Evolutionary conservation across 2,329 filamentous ascomycete species (phyloP), one percentile per base, ranked within the genome.

Genomic region (Zymoseptoria crescenta): DNA sequence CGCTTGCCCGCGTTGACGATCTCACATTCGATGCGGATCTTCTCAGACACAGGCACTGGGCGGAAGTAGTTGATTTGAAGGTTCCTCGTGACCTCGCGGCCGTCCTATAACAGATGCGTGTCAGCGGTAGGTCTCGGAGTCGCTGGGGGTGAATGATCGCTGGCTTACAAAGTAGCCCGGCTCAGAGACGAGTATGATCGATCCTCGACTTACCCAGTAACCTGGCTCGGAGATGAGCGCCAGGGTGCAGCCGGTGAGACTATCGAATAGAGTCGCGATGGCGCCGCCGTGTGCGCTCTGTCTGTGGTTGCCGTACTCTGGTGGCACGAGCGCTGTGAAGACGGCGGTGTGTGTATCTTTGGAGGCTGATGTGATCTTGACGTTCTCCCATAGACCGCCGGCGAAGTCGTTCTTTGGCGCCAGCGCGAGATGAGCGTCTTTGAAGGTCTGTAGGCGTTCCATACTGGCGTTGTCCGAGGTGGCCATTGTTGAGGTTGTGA

Each of bases 31-130:
- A 78, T 68, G 24, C 69, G 65, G 10, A 78, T 57, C 55, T 71
- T 71, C 54, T 73, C 64, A 1, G 75, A 77, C 54, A 74, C 66
- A 4, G 69, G 65, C 20, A 74, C 73, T 7, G 76, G 76, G 9
- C 75, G 67, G 52, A 79, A 64, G 60, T 79, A 80, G 3, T 72
- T 76, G 54, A 77, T 77, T 62, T 74, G 78, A 59, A 80, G 67
- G 49, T 66, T 72, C 28, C 73, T 60, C 52, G 68, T 73, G 21
- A 79, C 76, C 59, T 76, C 73, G 3, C 70, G 74, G 8, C 67
- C 64, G 6, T 56, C 56, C 75, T 75, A 78, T 49, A 74, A 74
- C 35, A 45, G 35, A n/a, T 16, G 7, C 35, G 35, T n/a, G 35
- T 45, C 16, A 45, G 35, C 10, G 13, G 7, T 45, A 16, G 19